These are phyloP conservation scores for Pseudocercospora macadamiae DNA, from an alignment of 2,329 filamentous ascomycete genomes.

Conservation along the genomic window DNA sequence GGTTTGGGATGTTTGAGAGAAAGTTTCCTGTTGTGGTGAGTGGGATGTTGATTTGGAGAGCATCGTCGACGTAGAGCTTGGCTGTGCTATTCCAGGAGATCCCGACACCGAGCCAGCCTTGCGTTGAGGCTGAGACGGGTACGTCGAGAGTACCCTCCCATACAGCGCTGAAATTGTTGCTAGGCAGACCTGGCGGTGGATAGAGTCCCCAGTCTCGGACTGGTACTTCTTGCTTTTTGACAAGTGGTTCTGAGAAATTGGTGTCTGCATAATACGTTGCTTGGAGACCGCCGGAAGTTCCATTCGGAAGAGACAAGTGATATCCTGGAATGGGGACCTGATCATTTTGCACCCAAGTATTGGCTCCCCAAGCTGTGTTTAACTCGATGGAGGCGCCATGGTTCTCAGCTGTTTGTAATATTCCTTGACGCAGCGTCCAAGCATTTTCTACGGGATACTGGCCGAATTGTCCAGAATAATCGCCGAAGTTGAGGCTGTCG, in stretches of 20 bases:
- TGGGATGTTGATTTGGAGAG: slow-evolving; percentile 19
- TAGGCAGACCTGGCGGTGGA: slow-evolving; percentile 21
- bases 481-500: slow-evolving; percentile 21
- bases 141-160: slow-evolving; percentile 24
- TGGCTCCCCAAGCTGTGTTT: slow-evolving; percentile 21
- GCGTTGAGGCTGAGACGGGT: slow-evolving; percentile 14
- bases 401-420: slow-evolving; percentile 8
- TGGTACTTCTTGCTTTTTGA: slow-evolving; percentile 15
- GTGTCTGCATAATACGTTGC: slow-evolving; percentile 22
- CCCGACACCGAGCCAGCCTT: slow-evolving; percentile 23
- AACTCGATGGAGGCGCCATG: slow-evolving; percentile 12
- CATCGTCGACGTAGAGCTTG: slow-evolving; percentile 20
- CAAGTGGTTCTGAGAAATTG: slow-evolving; percentile 19
- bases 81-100: slow-evolving; percentile 24
- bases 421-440: slow-evolving; percentile 20
- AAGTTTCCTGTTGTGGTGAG: slow-evolving; percentile 22
- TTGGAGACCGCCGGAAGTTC: slow-evolving; percentile 14
- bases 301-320: slow-evolving; percentile 20
- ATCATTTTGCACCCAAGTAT: slow-evolving; percentile 22
- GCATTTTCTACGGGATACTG: slow-evolving; percentile 19
- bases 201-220: slow-evolving; percentile 22
- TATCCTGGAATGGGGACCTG: slow-evolving; percentile 23
- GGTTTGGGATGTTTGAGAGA: slow-evolving; percentile 22
- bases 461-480: slow-evolving; percentile 25
- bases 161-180: slow-evolving; percentile 24